These are phyloP conservation scores for Leccinum glutinopallens DNA, from an alignment of 1,284 basidiomycete species.

Conservation along the genomic window DNA sequence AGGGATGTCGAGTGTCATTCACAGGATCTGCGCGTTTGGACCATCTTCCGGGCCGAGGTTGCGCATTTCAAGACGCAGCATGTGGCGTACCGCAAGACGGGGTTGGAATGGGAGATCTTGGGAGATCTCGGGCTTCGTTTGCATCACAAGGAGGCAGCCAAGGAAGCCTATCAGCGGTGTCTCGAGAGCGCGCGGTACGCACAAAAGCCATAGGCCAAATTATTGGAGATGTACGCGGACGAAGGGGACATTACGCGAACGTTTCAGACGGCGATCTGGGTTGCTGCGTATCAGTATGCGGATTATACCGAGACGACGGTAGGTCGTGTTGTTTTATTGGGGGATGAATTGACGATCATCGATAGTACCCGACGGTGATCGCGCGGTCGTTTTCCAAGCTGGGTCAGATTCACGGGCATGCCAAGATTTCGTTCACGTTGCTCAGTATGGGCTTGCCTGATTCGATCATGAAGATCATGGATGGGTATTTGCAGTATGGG, in stretches of 20 bases:
- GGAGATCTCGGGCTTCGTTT: conserved; percentile 91
- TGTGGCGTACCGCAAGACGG: conserved; percentile 95
- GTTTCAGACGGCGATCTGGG: conserved; percentile 88
- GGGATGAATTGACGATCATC: neutral
- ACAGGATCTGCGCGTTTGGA: conserved; percentile 97
- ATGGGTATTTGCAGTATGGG: conserved; percentile 81
- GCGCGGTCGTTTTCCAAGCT: conserved; percentile 91
- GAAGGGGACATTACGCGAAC: conserved; percentile 91
- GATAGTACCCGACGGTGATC: conserved; percentile 87
- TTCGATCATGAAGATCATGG: conserved; percentile 84
- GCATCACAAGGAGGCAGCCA: conserved; percentile 97
- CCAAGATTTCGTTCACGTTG: conserved; percentile 92
- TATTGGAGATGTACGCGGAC: conserved; percentile 94
- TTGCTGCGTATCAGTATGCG: conserved; percentile 91
- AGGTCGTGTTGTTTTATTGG: conserved; percentile 31
- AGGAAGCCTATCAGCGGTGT: conserved; percentile 95
- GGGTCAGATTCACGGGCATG: conserved; percentile 91
- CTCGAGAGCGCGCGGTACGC: conserved; percentile 87
- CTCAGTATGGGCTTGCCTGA: conserved; percentile 92
- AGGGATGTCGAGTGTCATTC: neutral
- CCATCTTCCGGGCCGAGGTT: conserved; percentile 98
- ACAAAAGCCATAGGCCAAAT: conserved; percentile 88
- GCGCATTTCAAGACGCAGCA: conserved; percentile 94
- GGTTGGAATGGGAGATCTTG: conserved; percentile 97
- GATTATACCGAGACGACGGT: conserved; percentile 86